Percentiles rank a stretch among this genome's conserved stretches.
These are phyloP conservation scores for Termitomyces bulborhizus DNA, from an alignment of 768 basidiomycete species.

Conservation along the genomic window DNA sequence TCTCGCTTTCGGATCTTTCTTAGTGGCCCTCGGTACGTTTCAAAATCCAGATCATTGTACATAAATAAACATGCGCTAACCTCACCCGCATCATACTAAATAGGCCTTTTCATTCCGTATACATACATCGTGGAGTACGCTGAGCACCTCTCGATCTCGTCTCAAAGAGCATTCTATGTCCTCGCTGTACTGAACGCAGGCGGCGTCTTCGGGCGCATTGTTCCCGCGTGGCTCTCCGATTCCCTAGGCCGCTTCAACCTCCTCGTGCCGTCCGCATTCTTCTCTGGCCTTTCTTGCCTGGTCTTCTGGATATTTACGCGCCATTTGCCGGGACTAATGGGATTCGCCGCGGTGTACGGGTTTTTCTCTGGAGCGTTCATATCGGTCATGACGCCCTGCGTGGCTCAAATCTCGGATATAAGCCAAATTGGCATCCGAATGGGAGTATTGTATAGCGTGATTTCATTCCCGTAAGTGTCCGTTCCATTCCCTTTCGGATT, in stretches of 20 bases:
- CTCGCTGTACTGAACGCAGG: conserved; percentile 68
- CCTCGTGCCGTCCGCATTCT: conserved; percentile 54
- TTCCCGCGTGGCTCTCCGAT: conserved; percentile 61
- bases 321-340: conserved; percentile 32
- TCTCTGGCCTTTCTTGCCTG: conserved; percentile 55
- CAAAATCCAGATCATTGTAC: background rate
- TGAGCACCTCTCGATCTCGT: conserved; percentile 31
- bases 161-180: conserved; percentile 42
- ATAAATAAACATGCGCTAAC: background rate
- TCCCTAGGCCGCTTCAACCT: conserved; percentile 61
- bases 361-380: conserved; percentile 66
- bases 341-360: conserved; percentile 54
- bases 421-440: conserved; percentile 56
- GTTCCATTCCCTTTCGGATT: background rate
- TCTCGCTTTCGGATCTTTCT: conserved; percentile 45
- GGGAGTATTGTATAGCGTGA: conserved; percentile 57
- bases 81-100: background rate
- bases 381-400: conserved; percentile 59
- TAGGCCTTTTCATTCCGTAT: conserved; percentile 68
- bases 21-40: conserved; percentile 54
- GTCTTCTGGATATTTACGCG: conserved; percentile 49
- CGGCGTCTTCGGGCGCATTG: conserved; percentile 56
- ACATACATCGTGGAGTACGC: conserved; percentile 66
- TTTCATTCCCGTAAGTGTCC: conserved; percentile 62
- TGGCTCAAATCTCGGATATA: conserved; percentile 59